Base-by-base conservation (phyloP, 805 yeast species). In the Yamadazyma ubonensis region DNA sequence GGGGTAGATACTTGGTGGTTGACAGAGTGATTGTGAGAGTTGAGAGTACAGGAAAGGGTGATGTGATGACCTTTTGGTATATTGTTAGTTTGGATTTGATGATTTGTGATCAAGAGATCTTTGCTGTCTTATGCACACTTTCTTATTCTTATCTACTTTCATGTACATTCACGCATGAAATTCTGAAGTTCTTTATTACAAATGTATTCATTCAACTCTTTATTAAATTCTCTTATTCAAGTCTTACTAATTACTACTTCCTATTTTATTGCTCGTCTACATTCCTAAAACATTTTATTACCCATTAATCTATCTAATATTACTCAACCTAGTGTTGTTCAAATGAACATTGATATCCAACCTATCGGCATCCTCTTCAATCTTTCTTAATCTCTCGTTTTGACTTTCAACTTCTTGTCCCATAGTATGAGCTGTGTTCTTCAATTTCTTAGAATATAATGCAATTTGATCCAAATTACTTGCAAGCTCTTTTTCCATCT, bases 401-500 rank as follows among this genome's bases (percentile, higher is more conserved):
- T 91, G 99, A 25, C 78, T 71, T 39, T 80, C 81, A 33, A 93
- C 76, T 64, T 91, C 98, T 22, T 76, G 76, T 38, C 87, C 79
- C 56, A 87, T 79, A 3, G 86, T 70, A 42, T 72, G 57, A 2
- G 97, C 96, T 39, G 86, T 70, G 46, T 71, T 76, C 57, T 80
- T 83, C 62, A 91, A 75, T 44, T 89, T 79, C 39, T 73, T 73
- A 22, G 95, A 78, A 43, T 83, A 76, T 29, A 72, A 73, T 9
- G 77, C 75, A 35, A 93, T 84, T 58, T 83, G 87, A 52, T 86
- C 90, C 60, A 91, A 68, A 54, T 93, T 93, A 47, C 76, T 66
- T 39, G 89, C 90, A 50, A 89, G 78, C 61, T 90, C 96, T 46
- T 83, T 77, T 57, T 91, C 98, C 78, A 88, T 78, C 50, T 82